Base-by-base conservation (phyloP, 257 asterid species). In the Ocimum tenuiflorum region DNA sequence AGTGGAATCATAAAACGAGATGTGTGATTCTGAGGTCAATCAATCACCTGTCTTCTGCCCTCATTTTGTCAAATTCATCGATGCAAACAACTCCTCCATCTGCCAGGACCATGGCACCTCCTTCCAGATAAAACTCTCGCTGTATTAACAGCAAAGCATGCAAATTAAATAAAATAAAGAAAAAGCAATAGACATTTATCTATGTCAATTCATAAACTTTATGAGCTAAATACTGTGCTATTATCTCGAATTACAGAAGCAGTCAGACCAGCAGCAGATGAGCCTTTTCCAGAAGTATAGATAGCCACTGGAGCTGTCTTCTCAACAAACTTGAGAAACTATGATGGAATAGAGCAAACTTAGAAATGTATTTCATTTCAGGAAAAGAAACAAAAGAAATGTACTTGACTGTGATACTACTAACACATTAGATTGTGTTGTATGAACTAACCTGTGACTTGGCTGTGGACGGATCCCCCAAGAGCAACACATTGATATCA, bases 401-500 rank as follows among this genome's bases (percentile, higher is more conserved):
- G 19, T n/a, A 38, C 62, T 14, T 9, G 15, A 36, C 11, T 10
- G 22, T 20, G 33, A 4, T 9, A 19, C 5, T 42, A 13, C 52
- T 19, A 39, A 45, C 51, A 49, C 12, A 50, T 27, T 27, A 3
- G 36, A 58, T 5, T 35, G 54, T 27, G 43, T 17, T 31, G 69
- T 55, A 49, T 1, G 38, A 45, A 75, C 67, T 31, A 74, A 94
- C 99, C 96, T 94, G 99, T 60, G 99, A 94, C 78, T 94, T 94
- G 63, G 99, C 99, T 46, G 99, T 90, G 63, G 99, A 94, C 63
- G 99, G 99, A 78, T 94, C 99, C n/a, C 99, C 99, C 84, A 94
- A 79, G 72, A 94, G 96, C 82, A 94, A 76, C 49, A 94, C 88
- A 75, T 94, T 94, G 76, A 90, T 94, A 72, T 94, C 99, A 43